phyloP scores from a whole-genome alignment of 305 asterid species.

The Fraxinus latifolia region DNA sequence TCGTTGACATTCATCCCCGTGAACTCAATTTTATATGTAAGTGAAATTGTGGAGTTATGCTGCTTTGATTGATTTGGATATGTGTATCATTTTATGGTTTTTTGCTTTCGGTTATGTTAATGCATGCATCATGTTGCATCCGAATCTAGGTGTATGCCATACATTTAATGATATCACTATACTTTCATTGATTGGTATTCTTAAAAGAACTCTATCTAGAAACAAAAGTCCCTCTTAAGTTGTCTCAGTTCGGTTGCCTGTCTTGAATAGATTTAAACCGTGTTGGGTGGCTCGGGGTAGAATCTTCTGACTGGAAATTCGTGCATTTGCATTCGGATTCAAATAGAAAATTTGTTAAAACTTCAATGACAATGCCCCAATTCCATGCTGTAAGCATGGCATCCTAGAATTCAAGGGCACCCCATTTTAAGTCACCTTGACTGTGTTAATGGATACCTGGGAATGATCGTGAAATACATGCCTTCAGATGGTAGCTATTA shows the following conservation, averaged over 20 bases:
- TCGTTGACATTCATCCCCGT: conserved; percentile 70
- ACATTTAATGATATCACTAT: neutral
- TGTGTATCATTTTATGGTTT: conserved; percentile 10
- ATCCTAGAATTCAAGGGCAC: neutral
- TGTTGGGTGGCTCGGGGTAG: conserved; percentile 8
- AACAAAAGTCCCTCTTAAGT: neutral
- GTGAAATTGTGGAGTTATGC: conserved; percentile 23
- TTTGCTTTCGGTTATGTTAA: conserved; percentile 4
- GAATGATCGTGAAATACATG: neutral
- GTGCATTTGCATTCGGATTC: neutral
- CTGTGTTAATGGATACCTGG: neutral
- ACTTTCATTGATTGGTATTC: conserved; percentile 4
- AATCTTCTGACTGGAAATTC: neutral
- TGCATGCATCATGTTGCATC: conserved; percentile 13
- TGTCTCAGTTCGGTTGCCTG: neutral
- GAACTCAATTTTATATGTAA: conserved; percentile 75
- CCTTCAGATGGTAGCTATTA: neutral
- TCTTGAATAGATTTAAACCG: neutral
- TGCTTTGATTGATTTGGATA: conserved; percentile 1
- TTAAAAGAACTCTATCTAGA: conserved; percentile 13
- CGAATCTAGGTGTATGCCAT: neutral
- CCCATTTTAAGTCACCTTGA: neutral
- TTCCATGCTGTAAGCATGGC: neutral
- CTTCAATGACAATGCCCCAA: neutral
- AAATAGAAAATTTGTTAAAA: neutral